phyloP scores from a whole-genome alignment of 2,329 filamentous ascomycete species.

The Raffaelea ambrosiae region DNA sequence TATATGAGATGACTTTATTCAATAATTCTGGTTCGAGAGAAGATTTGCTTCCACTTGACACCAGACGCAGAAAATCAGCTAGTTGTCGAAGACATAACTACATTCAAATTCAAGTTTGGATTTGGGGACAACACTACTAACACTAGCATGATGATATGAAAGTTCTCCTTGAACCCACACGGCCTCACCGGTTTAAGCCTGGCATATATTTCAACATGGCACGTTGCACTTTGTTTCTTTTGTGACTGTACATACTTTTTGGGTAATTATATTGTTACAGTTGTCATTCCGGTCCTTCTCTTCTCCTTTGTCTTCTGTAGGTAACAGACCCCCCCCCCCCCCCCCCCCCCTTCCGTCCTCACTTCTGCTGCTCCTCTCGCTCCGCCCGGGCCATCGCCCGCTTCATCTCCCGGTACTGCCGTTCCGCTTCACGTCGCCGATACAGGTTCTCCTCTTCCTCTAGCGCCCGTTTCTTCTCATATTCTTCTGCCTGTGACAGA shows the following conservation, averaged over 20 bases:
- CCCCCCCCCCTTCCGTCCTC: no score
- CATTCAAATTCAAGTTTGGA: no score
- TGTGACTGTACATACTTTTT: neutral
- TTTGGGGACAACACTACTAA: no score
- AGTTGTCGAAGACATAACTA: no score
- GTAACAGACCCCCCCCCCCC: neutral
- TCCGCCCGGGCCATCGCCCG: slow-evolving; percentile 11
- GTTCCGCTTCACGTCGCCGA: slow-evolving; percentile 14
- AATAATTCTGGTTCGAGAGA: no score
- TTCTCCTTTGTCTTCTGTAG: neutral
- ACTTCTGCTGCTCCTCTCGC: neutral
- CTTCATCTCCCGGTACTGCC: slow-evolving; percentile 12
- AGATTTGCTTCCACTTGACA: no score
- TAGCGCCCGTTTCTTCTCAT: slow-evolving; percentile 58
- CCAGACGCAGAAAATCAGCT: no score
- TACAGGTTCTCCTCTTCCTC: slow-evolving; percentile 14
- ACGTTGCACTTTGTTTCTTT: neutral
- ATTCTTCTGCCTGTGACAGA: slow-evolving; percentile 15
- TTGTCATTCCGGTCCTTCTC: neutral
- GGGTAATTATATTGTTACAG: slow-evolving; percentile 3
- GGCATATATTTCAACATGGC: no score
- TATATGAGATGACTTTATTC: no score
- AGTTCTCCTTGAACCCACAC: no score
- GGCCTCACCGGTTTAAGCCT: no score
- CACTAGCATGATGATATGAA: no score